Base-by-base conservation (phyloP, 2,329 filamentous ascomycete genomes). In the Diaporthe sp. region DNA sequence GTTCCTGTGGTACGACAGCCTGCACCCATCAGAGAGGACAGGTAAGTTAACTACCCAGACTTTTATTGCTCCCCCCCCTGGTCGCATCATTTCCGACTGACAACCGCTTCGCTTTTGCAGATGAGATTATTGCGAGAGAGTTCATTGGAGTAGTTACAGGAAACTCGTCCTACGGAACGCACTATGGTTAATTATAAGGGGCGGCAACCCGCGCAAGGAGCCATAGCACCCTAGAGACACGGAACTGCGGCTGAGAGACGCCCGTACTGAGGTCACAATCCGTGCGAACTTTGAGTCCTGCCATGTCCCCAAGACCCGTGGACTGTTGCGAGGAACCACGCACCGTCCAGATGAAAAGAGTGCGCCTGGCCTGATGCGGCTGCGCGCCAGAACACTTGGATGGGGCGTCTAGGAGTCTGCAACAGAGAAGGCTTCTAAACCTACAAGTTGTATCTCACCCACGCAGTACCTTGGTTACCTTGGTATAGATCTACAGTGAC, bases 1-100 rank as follows among this genome's bases (percentile, higher is more conserved):
- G 59, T 96, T 90, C 80, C 77, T 94, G 80, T 96, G 93, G 92
- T 88, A 87, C 78, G 93, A 96, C 82, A 89, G 92, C 79, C 81
- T 96, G 79, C 94, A 96, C 84, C 93, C 93, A 0, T 92, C 91
- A 39, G 87, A 91, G 82, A 89, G 90, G 82, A 88, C 92, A 10
- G 88, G 90, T 82, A 84, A 88, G 78, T 84, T 84, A 87, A 39
- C 39, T 53, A n/a, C 47, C 44, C 25, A 30, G 19, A 35, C 17
- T 27, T 32, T 4, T 19, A 2, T 17, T 22, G n/a, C 17, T 4
- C 0, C 19, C 47, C n/a, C 47, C 39, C 22, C 44, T 7, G 8
- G 12, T 2, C 30, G 13, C 13, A 13, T 22, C 7, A 25, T n/a
- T 17, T 6, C 22, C n/a, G 17, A 7, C 69, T 71, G 56, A 71